Conservation (phyloP, 768 basidiomycete genomes). For the Russula virescens region DNA sequence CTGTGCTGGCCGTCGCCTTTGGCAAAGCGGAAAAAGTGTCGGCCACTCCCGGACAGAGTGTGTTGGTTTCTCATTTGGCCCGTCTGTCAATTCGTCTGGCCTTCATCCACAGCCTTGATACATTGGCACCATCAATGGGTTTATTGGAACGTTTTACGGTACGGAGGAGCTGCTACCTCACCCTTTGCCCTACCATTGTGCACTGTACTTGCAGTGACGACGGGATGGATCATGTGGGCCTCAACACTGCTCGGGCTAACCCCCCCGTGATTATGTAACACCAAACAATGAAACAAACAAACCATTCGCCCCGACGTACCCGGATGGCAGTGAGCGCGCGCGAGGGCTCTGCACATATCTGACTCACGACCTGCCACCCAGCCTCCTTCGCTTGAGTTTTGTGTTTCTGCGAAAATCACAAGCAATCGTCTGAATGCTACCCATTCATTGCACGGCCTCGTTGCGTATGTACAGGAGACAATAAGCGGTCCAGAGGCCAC, state of each 20-base stretch:
- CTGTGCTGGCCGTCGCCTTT: too few relatives aligned
- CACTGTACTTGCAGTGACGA: too few relatives aligned
- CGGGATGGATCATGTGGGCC: too few relatives aligned
- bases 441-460: background rate
- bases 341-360: background rate
- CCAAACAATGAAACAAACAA: background rate
- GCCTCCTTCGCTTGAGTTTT: background rate
- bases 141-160: background rate
- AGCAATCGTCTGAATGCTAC: background rate
- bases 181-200: background rate
- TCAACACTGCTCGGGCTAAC: too few relatives aligned
- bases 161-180: background rate
- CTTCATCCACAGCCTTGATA: background rate
- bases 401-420: background rate
- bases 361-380: too few relatives aligned
- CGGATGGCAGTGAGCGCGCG: too few relatives aligned
- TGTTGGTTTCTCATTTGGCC: too few relatives aligned
- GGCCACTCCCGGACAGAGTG: too few relatives aligned
- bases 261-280: background rate
- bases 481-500: background rate
- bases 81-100: too few relatives aligned
- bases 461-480: background rate
- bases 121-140: background rate
- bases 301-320: too few relatives aligned
- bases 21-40: too few relatives aligned